Evolutionary conservation across 1,139 yeast species (phyloP).

Genomic region (Geotrichum australiense): DNA sequence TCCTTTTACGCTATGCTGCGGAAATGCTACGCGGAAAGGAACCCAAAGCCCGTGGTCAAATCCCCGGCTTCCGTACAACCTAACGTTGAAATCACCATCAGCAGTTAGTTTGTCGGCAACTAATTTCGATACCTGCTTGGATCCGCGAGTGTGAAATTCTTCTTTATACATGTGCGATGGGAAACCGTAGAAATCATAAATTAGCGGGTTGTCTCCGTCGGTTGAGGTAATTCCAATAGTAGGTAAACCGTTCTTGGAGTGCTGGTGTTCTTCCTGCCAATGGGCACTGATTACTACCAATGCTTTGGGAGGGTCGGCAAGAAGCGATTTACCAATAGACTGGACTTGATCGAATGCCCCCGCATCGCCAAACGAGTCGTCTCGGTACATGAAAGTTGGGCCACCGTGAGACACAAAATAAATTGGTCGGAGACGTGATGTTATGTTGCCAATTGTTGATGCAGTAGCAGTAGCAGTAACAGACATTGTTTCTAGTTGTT

Average conservation of each 20-base stretch:
- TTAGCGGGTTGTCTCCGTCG: constrained; percentile 30
- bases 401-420: constrained; percentile 74
- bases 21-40: constrained; percentile 66
- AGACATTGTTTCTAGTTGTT: too few relatives aligned
- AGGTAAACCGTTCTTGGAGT: constrained; percentile 4
- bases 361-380: constrained; percentile 33
- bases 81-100: constrained; percentile 40
- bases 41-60: constrained; percentile 83
- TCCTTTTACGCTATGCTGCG: constrained; percentile 28
- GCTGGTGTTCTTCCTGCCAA: constrained; percentile 48
- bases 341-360: constrained; percentile 56
- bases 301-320: constrained; percentile 45
- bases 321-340: constrained; percentile 45
- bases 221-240: constrained; percentile 18
- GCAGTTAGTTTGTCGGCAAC: constrained; percentile 38
- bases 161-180: constrained; percentile 58
- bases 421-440: constrained; percentile 39
- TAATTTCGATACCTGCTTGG: constrained; percentile 39
- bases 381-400: constrained; percentile 59
- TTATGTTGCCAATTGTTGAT: background rate
- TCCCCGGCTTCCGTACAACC: constrained; percentile 47
- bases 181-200: constrained; percentile 71
- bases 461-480: too few relatives aligned
- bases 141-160: constrained; percentile 47
- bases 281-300: constrained; percentile 65